Evolutionary conservation across 495 filamentous ascomycete genomes (phyloP).

Genomic region (Annulohypoxylon maeteangense): DNA sequence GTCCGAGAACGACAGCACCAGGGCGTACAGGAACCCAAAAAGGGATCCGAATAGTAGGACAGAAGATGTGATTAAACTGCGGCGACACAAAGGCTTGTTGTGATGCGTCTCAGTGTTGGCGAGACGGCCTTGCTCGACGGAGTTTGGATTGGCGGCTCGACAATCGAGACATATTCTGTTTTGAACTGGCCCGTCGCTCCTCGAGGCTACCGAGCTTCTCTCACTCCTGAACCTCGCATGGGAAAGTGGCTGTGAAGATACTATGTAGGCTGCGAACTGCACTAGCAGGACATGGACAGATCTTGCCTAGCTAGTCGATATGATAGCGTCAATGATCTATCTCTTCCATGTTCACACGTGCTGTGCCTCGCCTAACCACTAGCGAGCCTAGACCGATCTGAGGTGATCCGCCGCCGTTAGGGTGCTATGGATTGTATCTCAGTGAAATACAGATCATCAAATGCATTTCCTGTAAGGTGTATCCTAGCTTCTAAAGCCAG

Average conservation of each 20-base stretch:
- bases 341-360: conserved; percentile 12
- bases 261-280: background rate
- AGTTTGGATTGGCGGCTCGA: conserved; percentile 25
- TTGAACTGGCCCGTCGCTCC: conserved; percentile 16
- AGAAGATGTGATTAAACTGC: conserved; percentile 42
- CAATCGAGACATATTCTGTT: conserved; percentile 35
- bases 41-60: conserved; percentile 38
- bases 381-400: conserved; percentile 24
- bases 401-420: background rate
- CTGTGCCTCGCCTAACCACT: conserved; percentile 28
- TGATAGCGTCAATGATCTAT: conserved; percentile 8
- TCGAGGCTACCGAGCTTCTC: conserved; percentile 14
- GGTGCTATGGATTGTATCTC: background rate
- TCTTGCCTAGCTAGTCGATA: conserved; percentile 18
- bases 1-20: conserved; percentile 44
- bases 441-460: background rate
- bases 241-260: conserved; percentile 6
- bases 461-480: background rate
- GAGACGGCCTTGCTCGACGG: conserved; percentile 31
- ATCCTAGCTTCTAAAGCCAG: background rate
- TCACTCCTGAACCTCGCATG: conserved; percentile 1
- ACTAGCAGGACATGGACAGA: background rate
- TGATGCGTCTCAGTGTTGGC: conserved; percentile 44
- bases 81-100: conserved; percentile 38
- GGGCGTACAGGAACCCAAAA: conserved; percentile 38